Base-by-base conservation (phyloP, 2,329 filamentous ascomycete genomes). In the Harringtonia aguacate region DNA sequence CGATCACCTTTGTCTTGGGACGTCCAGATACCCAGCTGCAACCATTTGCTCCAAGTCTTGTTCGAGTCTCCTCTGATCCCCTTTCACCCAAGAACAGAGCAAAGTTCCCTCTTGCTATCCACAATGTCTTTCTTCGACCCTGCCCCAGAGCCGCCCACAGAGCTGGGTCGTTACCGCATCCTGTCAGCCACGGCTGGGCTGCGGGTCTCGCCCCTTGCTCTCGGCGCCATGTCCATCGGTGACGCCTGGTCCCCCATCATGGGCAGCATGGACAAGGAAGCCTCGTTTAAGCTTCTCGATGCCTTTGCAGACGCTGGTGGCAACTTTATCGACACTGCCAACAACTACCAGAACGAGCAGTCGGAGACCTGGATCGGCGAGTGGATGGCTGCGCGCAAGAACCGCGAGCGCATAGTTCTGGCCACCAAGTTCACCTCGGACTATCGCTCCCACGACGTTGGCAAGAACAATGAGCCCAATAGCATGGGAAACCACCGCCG, bases 291-390 rank as follows among this genome's bases (percentile, higher is more conserved):
- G 43, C 48, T 57, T 13, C 52, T 58, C 12, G 54, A 58, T 36
- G 48, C 50, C 18, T 57, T 46, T 36, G 49, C 45, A 34, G 47
- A 46, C 13, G 50, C 68, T 0, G 79, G 79, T 4, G 79, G 80
- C 14, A 84, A 84, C 61, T 81, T 84, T 57, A 79, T 84, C 55
- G 80, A 84, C 57, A 82, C 77, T 0, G 60, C 73, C 52, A 75
- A 72, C 60, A 67, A 65, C 50, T 81, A 80, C 58, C 72, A 79
- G 52, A 52, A 69, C 46, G 75, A 73, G 42, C 60, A 80, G 53
- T 78, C 73, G 0, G 76, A 80, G 50, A 52, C 46, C 13, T 76
- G 69, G 68, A 54, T 81, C 17, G 76, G 76, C 17, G 72, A 78
- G 50, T 81, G 73, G 72, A 69, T 77, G 63, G 43, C 55, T 0